Evolutionary conservation across 2,329 filamentous ascomycete genomes (phyloP).

Genomic region (Paradendryphiella salina): DNA sequence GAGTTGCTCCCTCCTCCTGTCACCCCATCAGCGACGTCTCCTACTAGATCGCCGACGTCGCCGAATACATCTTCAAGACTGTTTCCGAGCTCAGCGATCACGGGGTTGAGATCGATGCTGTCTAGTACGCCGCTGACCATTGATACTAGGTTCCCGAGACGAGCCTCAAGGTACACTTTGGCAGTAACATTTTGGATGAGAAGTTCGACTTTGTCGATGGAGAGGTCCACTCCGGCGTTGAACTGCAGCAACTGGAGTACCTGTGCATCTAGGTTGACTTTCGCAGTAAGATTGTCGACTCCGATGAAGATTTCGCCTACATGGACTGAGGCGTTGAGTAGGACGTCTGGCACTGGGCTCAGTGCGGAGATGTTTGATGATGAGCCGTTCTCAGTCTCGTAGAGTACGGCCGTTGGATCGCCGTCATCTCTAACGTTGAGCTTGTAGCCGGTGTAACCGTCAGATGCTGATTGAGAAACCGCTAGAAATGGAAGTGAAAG

Average conservation of each 20-base stretch:
- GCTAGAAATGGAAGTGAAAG: conserved; percentile 43
- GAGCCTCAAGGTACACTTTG: conserved; percentile 62
- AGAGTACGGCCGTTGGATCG: conserved; percentile 56
- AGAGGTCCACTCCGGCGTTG: conserved; percentile 63
- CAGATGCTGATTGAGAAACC: conserved; percentile 41
- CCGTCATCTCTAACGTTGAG: conserved; percentile 54
- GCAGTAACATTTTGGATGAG: conserved; percentile 63
- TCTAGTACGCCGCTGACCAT: conserved; percentile 63
- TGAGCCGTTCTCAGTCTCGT: conserved; percentile 58
- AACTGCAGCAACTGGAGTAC: conserved; percentile 62
- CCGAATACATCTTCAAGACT: conserved; percentile 56
- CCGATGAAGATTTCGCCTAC: conserved; percentile 63
- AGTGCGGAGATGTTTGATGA: conserved; percentile 49
- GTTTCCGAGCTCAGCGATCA: conserved; percentile 60
- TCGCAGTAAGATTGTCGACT: conserved; percentile 63
- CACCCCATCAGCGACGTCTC: conserved; percentile 27
- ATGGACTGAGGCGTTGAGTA: conserved; percentile 61
- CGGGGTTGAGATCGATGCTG: conserved; percentile 64
- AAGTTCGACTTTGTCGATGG: conserved; percentile 60
- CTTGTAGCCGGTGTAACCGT: conserved; percentile 61
- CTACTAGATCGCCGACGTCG: conserved; percentile 34
- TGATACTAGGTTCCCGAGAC: conserved; percentile 61
- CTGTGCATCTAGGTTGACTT: conserved; percentile 63
- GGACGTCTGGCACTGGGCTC: conserved; percentile 59
- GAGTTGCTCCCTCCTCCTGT: conserved; percentile 8